Evolutionary conservation across 2,329 filamentous ascomycete genomes (phyloP).

Genomic region (Bimuria novae-zelandiae): DNA sequence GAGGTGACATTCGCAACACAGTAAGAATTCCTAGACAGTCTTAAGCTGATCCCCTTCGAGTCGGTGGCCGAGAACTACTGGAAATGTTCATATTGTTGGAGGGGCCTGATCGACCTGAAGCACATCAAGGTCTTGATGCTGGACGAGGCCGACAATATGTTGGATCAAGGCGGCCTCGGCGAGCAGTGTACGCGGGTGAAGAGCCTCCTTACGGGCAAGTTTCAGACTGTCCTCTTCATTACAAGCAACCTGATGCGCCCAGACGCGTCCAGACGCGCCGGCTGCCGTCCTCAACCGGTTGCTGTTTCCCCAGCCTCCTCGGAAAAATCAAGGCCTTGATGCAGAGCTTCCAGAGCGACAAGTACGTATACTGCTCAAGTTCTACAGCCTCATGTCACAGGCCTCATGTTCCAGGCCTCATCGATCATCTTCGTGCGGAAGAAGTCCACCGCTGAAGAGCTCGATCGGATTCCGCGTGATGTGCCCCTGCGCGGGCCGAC

Average conservation of each 20-base stretch:
- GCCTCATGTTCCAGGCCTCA: slow-evolving; percentile 92
- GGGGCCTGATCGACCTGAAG: slow-evolving; percentile 72
- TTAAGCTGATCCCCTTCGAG: slow-evolving; percentile 12
- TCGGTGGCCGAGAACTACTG: slow-evolving; percentile 12
- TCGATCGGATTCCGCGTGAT: slow-evolving; percentile 86
- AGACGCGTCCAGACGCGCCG: too few relatives aligned
- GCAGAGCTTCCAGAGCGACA: slow-evolving; percentile 74
- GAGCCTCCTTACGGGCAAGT: slow-evolving; percentile 72
- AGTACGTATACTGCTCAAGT: slow-evolving; percentile 86
- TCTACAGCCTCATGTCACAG: slow-evolving; percentile 95
- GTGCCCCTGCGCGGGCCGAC: slow-evolving; percentile 86
- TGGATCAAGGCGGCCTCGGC: slow-evolving; percentile 91
- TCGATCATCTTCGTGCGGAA: slow-evolving; percentile 97
- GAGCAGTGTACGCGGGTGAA: slow-evolving; percentile 95
- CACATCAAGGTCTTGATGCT: slow-evolving; percentile 82
- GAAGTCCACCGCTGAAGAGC: slow-evolving; percentile 73
- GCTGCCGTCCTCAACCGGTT: too few relatives aligned
- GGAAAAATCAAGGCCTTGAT: too few relatives aligned
- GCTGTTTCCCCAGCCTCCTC: neutral
- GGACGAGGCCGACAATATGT: slow-evolving; percentile 98
- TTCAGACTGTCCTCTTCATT: slow-evolving; percentile 91
- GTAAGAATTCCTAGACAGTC: slow-evolving; percentile 66
- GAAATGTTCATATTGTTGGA: slow-evolving; percentile 80
- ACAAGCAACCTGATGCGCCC: too few relatives aligned
- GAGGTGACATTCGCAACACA: slow-evolving; percentile 82